Evolutionary conservation across 1,284 basidiomycete genomes (phyloP).

Genomic region (Leucoagaricus sp.): DNA sequence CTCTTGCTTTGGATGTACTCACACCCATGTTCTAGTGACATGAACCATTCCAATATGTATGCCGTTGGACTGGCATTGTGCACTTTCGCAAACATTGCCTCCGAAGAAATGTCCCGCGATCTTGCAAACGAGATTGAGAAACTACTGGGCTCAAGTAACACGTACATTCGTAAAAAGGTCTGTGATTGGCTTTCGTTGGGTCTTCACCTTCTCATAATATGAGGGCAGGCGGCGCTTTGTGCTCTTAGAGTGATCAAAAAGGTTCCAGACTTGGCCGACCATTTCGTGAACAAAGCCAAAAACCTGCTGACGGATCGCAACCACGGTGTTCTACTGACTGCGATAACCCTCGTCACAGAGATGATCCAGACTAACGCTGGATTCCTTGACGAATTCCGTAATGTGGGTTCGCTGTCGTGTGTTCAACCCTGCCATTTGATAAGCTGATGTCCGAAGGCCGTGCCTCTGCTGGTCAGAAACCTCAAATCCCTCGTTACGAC

Average conservation of each 20-base stretch:
- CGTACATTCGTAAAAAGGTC: conserved; percentile 99
- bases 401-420: conserved; percentile 49
- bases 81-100: conserved; percentile 99
- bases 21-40: conserved; percentile 66
- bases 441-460: conserved; percentile 57
- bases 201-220: conserved; percentile 13
- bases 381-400: conserved; percentile 86
- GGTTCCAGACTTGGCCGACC: conserved; percentile 95
- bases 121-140: conserved; percentile 98
- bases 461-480: conserved; percentile 92
- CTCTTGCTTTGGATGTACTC: conserved; percentile 11
- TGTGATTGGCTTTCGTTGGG: conserved; percentile 17
- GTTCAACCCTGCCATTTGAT: neutral
- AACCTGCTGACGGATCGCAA: conserved; percentile 94
- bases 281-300: conserved; percentile 89
- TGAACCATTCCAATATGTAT: conserved; percentile 99
- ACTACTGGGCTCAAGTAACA: conserved; percentile 94
- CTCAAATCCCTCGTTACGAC: conserved; percentile 96
- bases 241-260: conserved; percentile 96
- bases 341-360: conserved; percentile 94
- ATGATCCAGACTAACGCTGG: conserved; percentile 85
- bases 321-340: conserved; percentile 93
- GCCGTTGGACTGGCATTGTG: conserved; percentile 96
- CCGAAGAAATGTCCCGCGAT: conserved; percentile 98
- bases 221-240: conserved; percentile 85